These are phyloP conservation scores for Gossypium arboreum DNA, from an alignment of 345 rosid species.

Conservation along the genomic window DNA sequence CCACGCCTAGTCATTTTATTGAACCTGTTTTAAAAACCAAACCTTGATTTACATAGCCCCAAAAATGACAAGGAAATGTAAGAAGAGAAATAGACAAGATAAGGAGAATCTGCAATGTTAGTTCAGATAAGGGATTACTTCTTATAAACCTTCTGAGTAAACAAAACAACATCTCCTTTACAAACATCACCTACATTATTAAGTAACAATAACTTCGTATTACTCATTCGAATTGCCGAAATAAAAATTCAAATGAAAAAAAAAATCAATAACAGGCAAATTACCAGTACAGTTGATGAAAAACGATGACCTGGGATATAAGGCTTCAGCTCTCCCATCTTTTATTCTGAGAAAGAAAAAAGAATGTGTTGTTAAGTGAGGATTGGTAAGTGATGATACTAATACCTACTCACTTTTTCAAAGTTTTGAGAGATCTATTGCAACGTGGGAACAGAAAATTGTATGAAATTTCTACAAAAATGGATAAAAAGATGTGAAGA, in stretches of 20 bases:
- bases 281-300: constrained; percentile 50
- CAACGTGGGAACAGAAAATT: not conserved
- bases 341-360: constrained; percentile 35
- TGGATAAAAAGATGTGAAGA: not conserved
- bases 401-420: not conserved
- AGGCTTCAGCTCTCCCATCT: constrained; percentile 44
- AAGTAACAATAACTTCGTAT: constrained; percentile 5
- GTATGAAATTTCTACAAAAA: not conserved
- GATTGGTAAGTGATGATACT: not conserved
- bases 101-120: not conserved
- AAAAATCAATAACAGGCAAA: not conserved
- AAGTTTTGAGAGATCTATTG: not conserved
- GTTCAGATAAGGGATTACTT: constrained; percentile 31
- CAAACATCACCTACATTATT: constrained; percentile 59
- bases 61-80: not conserved
- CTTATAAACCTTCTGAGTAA: constrained; percentile 50
- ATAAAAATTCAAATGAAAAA: not conserved
- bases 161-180: constrained; percentile 58
- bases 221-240: not conserved
- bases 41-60: constrained; percentile 4
- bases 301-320: constrained; percentile 55
- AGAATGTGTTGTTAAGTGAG: not conserved
- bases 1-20: constrained; percentile 41
- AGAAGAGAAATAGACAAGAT: not conserved
- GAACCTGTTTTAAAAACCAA: constrained; percentile 33